Evolutionary conservation across 208 protist genomes (phyloP).

Genomic region (Polymyxa betae): DNA sequence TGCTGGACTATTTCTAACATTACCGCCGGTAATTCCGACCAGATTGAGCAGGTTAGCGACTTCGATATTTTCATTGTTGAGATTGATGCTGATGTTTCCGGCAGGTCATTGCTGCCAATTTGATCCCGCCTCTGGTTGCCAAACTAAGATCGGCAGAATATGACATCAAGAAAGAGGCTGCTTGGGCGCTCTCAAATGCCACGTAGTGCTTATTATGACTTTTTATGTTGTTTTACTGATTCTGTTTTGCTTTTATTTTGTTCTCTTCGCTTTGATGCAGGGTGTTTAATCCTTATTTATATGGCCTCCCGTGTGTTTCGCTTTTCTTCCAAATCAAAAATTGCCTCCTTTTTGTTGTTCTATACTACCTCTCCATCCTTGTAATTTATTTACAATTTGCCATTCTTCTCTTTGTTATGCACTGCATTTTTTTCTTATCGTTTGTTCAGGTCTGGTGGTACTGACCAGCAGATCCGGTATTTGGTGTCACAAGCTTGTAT

Average conservation of each 20-base stretch:
- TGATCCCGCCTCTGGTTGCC: slow-evolving; percentile 86
- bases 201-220: slow-evolving; percentile 58
- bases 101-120: slow-evolving; percentile 74
- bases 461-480: slow-evolving; percentile 82
- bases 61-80: not conserved
- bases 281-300: too few relatives aligned
- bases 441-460: slow-evolving; percentile 78
- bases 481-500: slow-evolving; percentile 85
- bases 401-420: too few relatives aligned
- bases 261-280: too few relatives aligned
- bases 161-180: slow-evolving; percentile 95
- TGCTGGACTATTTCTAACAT: slow-evolving; percentile 99
- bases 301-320: too few relatives aligned
- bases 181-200: slow-evolving; percentile 95
- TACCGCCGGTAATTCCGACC: slow-evolving; percentile 87
- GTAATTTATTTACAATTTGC: too few relatives aligned
- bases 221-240: too few relatives aligned
- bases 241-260: too few relatives aligned
- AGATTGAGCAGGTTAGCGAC: slow-evolving; percentile 82
- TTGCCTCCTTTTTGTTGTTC: too few relatives aligned
- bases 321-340: too few relatives aligned
- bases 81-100: not conserved
- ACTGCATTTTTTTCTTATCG: too few relatives aligned
- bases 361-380: too few relatives aligned
- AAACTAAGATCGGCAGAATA: slow-evolving; percentile 85